Conservation (phyloP, 1,284 basidiomycete species). For the Ganoderma multipileum region DNA sequence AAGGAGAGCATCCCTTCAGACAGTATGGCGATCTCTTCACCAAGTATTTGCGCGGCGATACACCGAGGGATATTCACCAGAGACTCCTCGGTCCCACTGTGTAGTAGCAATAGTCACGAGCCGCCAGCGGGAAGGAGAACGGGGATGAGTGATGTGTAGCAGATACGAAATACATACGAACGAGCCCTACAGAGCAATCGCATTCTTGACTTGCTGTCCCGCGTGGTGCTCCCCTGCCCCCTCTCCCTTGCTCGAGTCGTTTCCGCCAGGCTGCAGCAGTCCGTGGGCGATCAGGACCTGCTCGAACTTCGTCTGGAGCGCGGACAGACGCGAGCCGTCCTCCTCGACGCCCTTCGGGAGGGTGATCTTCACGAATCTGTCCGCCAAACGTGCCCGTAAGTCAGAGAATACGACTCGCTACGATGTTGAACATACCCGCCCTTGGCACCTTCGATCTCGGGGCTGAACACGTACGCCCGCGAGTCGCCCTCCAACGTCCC, state of each 20-base stretch:
- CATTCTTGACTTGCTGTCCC: constrained; percentile 17
- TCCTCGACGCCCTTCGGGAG: constrained; percentile 35
- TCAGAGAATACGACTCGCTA: neutral
- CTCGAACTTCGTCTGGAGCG: constrained; percentile 39
- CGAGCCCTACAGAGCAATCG: constrained; percentile 23
- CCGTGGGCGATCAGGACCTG: constrained; percentile 37
- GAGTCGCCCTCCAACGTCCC: constrained; percentile 38
- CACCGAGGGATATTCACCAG: constrained; percentile 22
- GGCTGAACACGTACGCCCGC: constrained; percentile 38
- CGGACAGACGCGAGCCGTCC: constrained; percentile 28
- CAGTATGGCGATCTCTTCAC: constrained; percentile 18
- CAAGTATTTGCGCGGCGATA: constrained; percentile 20
- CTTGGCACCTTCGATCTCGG: constrained; percentile 33
- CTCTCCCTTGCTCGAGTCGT: neutral
- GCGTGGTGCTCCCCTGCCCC: constrained; percentile 7
- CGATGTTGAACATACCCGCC: constrained; percentile 31
- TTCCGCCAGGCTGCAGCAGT: constrained; percentile 33
- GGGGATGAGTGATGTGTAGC: neutral
- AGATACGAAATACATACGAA: neutral
- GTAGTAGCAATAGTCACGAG: neutral
- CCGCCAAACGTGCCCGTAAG: neutral
- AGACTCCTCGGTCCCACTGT: constrained; percentile 2
- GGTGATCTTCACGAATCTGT: constrained; percentile 39
- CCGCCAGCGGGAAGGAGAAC: neutral
- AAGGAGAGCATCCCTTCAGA: constrained; percentile 19